Conservation (phyloP, 192 early-diverging fungal genomes). For the Lobosporangium transversale region DNA sequence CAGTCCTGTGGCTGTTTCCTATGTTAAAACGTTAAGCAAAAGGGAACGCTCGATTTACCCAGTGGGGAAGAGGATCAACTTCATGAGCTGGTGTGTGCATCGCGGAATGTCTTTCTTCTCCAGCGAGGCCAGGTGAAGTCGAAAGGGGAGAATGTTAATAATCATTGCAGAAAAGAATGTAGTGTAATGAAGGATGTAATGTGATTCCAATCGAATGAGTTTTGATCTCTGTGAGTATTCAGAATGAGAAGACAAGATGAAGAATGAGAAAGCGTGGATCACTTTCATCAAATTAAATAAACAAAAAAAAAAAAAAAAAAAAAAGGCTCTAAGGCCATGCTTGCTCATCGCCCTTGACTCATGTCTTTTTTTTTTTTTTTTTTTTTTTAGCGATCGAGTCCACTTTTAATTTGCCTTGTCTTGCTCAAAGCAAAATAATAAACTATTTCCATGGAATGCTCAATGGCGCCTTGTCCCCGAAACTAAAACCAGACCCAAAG, state of each 20-base stretch:
- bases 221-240: not conserved
- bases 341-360: too few relatives aligned
- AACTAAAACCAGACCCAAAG: too few relatives aligned
- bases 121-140: conserved; percentile 44
- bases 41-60: too few relatives aligned
- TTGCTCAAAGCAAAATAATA: too few relatives aligned
- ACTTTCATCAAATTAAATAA: conserved; percentile 12
- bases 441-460: too few relatives aligned
- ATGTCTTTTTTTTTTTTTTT: not conserved
- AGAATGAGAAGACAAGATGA: not conserved
- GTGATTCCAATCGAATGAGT: not conserved
- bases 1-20: too few relatives aligned
- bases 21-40: too few relatives aligned
- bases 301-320: conserved; percentile 12
- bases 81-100: conserved; percentile 53
- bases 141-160: conserved; percentile 48
- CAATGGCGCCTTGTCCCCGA: too few relatives aligned
- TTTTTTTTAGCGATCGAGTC: too few relatives aligned
- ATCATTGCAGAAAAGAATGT: conserved; percentile 22
- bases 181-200: not conserved
- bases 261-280: conserved; percentile 4
- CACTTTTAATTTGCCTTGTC: too few relatives aligned
- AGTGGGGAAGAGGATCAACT: conserved; percentile 38
- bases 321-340: too few relatives aligned
- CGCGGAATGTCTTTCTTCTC: conserved; percentile 43